Base-by-base conservation (phyloP, 257 asterid genomes). In the Fraxinus excelsior region DNA sequence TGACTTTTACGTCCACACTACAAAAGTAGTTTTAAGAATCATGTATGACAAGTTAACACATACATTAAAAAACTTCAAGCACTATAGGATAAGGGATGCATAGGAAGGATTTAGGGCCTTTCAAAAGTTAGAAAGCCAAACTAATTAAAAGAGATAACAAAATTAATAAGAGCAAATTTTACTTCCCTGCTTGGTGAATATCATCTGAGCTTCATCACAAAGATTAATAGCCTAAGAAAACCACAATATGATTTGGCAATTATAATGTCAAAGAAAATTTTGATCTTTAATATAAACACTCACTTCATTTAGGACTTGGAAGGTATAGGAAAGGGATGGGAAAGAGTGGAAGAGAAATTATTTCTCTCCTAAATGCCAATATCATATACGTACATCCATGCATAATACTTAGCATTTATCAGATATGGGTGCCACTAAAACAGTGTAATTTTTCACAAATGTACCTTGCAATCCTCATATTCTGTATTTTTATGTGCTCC, bases 1-100 rank as follows among this genome's bases (percentile, higher is more conserved):
- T 80, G 62, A 74, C 65, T 51, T 70, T 67, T 62, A 64, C 70
- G 32, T 77, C 74, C 58, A 23, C 74, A 34, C 87, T 87, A 74
- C 81, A 82, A 16, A 79, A 49, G 69, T 28, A 79, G 68, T 44
- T 60, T 62, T 46, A 7, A n/a, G 62, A 34, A 82, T 73, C 62
- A 73, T 11, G 32, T n/a, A 28, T 35, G 25, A 35, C 70, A 42
- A 34, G 18, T 78, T 34, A 18, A 81, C 32, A 37, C 7, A 71
- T 51, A 23, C 10, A 25, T 56, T 21, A 60, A 74, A 76, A 34
- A 4, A 18, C 66, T 31, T 46, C 67, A 60, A 60, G n/a, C 16
- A 9, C 14, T 7, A 60, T 10, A 60, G 4, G 16, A 21, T 2
- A 60, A 60, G 13, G 13, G n/a, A 67, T 76, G 32, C 70, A 23